Evolutionary conservation across 2,329 filamentous ascomycete genomes (phyloP), one percentile per base, ranked within the genome.

Genomic region (Arthrinium puccinioides): DNA sequence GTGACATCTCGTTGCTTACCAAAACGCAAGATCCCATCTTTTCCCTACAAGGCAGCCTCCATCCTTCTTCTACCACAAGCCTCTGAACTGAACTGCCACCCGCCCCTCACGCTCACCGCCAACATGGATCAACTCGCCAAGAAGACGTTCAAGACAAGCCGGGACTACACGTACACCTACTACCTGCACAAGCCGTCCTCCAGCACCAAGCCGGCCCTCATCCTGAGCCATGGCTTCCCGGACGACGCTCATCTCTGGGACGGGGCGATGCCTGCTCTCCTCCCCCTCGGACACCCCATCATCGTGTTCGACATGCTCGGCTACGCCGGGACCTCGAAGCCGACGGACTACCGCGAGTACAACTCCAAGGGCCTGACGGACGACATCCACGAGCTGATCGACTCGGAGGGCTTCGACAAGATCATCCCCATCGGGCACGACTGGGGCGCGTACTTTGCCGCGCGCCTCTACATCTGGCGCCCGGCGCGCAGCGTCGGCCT

Each of bases 181-280:
- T 66, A 67, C 36, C 46, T 47, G 7, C 50, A 50, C 2, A 43
- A 49, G 11, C 48, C 55, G 15, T 47, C 51, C 20, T 20, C 21
- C 15, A 10, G 33, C 26, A 41, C 48, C 35, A 46, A 50, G 39
- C 53, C 56, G 4, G 57, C 61, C 2, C 48, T 67, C 27, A 41
- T 69, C 10, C 56, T 70, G 18, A 50, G 64, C 14, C 72, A 74
- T 51, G 71, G 71, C 40, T 74, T 64, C 46, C 70, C 71, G 5
- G 67, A 71, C 43, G 52, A 57, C 26, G 64, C 67, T 0, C 52
- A 54, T 3, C 52, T 70, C 19, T 74, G 67, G 68, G 48, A 56
- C 9, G 55, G 59, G 21, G 48, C 70, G 14, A 52, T 66, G 11
- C 9, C 30, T 13, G 30, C 21, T 16, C 38, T 46, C 15, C 27